A percentile compares a stretch with the other conserved stretches of the same genome.
Conservation (phyloP, 768 basidiomycete species). For the Boletus eberwhitei region DNA sequence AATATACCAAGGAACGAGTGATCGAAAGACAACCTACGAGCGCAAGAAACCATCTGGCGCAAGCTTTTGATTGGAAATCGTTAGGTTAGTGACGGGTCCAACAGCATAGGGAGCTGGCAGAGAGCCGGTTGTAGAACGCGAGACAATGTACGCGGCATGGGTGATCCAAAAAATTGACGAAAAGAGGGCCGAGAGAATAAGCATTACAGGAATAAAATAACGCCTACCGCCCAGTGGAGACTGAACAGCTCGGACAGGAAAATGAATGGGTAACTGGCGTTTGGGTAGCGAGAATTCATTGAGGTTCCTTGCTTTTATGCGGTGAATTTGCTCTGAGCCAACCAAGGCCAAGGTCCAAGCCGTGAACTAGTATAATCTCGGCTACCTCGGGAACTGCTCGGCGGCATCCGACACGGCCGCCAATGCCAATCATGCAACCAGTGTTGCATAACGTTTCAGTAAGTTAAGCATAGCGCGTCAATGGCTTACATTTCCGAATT, state of each 20-base stretch:
- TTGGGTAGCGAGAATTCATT: background rate
- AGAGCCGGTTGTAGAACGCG: slow-evolving; percentile 7
- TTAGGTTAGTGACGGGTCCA: slow-evolving; percentile 27
- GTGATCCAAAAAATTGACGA: slow-evolving; percentile 4
- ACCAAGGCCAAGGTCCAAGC: no score
- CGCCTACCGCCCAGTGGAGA: background rate
- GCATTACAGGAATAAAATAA: slow-evolving; percentile 10
- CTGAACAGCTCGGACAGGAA: background rate
- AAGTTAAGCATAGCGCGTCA: no score
- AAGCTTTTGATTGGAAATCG: slow-evolving; percentile 39
- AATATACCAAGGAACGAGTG: background rate
- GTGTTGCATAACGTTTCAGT: no score
- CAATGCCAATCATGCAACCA: no score
- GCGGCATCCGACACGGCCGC: no score
- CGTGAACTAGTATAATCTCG: background rate
- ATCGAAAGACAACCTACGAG: slow-evolving; percentile 30
- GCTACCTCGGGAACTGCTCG: no score
- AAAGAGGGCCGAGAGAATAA: background rate
- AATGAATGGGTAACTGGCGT: background rate
- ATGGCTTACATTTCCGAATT: no score
- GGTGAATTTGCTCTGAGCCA: background rate
- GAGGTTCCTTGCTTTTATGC: background rate
- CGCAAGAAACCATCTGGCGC: slow-evolving; percentile 50
- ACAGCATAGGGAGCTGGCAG: background rate
- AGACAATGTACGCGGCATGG: slow-evolving; percentile 20